Base-by-base conservation (phyloP, 1,139 yeast species). In the Dujonia santamariae region DNA sequence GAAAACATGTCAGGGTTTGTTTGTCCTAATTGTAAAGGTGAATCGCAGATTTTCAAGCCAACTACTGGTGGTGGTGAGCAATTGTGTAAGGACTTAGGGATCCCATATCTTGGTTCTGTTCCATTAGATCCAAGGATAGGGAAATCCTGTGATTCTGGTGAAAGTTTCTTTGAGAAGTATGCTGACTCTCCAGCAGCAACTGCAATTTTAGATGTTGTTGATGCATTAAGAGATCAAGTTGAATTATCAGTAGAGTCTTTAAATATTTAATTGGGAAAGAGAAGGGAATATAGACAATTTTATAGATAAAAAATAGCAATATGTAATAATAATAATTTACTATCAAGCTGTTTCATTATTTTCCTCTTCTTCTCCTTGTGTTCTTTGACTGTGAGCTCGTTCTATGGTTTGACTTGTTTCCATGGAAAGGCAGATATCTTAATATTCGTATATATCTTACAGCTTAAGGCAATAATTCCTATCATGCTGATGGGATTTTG, bases 1-100 rank as follows among this genome's bases (percentile, higher is more conserved):
- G 99, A 94, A 55, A 94, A 94, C 56, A 94, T 94, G 99, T 79
- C 96, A 5, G 98, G 98, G 2, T 94, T 94, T 63, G 97, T 94
- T 12, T 94, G 99, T 55, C 98, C 98, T 4, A 79, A 71, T 47
- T 94, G 99, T 59, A 76, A 85, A 42, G 95, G 95, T 7, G 87
- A 88, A 57, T 85, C 96, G 0, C 80, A 83, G 50, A 90, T 94
- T 9, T 94, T 94, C 61, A 84, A 83, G 44, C 87, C 97, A 23
- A 92, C 97, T 3, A 94, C 98, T 1, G 98, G 98, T 12, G 99
- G 99, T 14, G 99, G 97, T 6, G 72, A 76, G 46, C 78, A 80
- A 24, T 63, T 94, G 36, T 94, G 97, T 37, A 62, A 81, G 47
- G 98, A 92, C 39, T 60, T 85, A 54, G 70, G 67, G 7, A 74